Evolutionary conservation across 2,329 filamentous ascomycete species (phyloP), one percentile per base, ranked within the genome.

Genomic region (Spiromastix sp.): DNA sequence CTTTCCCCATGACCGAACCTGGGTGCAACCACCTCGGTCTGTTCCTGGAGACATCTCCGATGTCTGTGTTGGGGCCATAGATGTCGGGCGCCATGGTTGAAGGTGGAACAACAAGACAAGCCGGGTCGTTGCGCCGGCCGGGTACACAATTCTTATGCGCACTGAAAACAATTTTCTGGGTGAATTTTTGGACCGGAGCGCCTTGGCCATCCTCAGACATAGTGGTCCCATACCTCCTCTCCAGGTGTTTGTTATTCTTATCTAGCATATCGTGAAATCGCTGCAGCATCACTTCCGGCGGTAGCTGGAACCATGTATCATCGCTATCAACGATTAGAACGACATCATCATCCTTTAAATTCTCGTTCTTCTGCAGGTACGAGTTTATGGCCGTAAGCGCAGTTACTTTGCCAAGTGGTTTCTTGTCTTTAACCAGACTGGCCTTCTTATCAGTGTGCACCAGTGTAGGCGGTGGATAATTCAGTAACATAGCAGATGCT

Each of bases 281-380:
- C 43, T 70, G 59, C 17, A 83, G 67, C 43, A 82, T 57, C 13
- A 81, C 63, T 27, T 78, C 70, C 2, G 74, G 69, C 0, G 77
- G 75, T 2, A 82, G 60, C 51, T 83, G 79, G 40, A 81, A 74
- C 59, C 76, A 74, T 1, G 75, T 64, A 39, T 81, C 74, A 50
- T 74, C 69, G 1, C 71, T 75, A 49, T 82, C 77, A 4, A 77
- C 65, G 30, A 81, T 63, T 38, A 81, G 56, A 5, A 80, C 67
- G 18, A 84, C 55, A 49, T 83, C 79, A 13, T 73, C 62, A 38
- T 77, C 64, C 16, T 63, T 58, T 12, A 72, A 61, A n/a, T 63
- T 50, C 22, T 63, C 63, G 19, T 56, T 59, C 32, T 63, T 59
- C 9, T 61, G 57, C 18, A 77, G 54, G 38, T 70, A 74, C 6